Percentiles rank a stretch among this genome's conserved stretches.
These are phyloP conservation scores for Rhexocercosporidium sp. DNA, from an alignment of 2,329 filamentous ascomycete genomes.

Conservation along the genomic window DNA sequence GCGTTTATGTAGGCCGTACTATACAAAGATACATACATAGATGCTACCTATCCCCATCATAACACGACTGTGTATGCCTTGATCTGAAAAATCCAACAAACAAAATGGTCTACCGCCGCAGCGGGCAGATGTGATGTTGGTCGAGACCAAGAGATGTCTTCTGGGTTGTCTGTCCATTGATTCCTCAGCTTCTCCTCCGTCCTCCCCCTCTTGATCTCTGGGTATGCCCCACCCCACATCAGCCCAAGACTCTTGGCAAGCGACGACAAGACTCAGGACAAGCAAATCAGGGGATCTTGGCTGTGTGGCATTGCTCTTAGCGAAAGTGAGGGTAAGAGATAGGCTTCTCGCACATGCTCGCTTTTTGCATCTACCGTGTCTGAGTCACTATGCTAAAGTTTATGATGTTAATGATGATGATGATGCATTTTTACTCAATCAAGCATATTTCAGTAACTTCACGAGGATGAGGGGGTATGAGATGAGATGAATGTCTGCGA, in stretches of 20 bases:
- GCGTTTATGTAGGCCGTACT: background rate
- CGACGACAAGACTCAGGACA: background rate
- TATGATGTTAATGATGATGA: background rate
- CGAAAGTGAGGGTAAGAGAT: background rate
- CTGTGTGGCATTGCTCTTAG: slow-evolving; percentile 20
- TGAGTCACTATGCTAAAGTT: background rate
- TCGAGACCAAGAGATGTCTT: background rate
- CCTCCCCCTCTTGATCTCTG: background rate
- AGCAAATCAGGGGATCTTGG: slow-evolving; percentile 16
- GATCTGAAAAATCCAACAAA: background rate
- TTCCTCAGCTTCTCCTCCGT: background rate
- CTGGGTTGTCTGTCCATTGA: too few relatives aligned
- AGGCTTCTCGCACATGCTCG: background rate
- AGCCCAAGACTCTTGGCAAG: background rate
- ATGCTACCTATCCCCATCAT: background rate
- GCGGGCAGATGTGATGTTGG: background rate
- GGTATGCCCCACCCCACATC: background rate
- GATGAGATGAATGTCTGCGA: background rate
- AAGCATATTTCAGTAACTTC: background rate
- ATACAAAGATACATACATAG: background rate
- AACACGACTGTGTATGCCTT: background rate
- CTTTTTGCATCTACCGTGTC: background rate
- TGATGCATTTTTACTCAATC: background rate
- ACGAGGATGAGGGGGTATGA: background rate
- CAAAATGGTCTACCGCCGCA: background rate